These are phyloP conservation scores for Botrytis paeoniae DNA, from an alignment of 2,329 filamentous ascomycete species.

Conservation along the genomic window DNA sequence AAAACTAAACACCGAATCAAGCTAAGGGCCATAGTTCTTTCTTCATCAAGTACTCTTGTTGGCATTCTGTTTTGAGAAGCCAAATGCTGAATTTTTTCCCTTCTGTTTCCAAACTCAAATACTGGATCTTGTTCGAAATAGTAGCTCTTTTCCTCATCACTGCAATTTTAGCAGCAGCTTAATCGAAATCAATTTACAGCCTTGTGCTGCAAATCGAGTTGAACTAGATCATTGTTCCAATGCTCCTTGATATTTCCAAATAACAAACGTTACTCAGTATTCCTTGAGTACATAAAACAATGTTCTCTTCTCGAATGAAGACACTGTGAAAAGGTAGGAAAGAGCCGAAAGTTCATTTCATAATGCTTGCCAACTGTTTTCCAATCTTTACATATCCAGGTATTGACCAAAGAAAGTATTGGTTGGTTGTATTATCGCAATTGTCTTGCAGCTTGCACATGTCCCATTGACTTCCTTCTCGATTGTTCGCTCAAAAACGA, in stretches of 20 bases:
- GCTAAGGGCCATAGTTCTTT: neutral
- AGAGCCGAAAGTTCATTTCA: neutral
- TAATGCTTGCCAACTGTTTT: neutral
- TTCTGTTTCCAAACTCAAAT: neutral
- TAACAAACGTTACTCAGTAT: too few relatives aligned
- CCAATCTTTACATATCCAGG: constrained; percentile 1
- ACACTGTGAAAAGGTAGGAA: neutral
- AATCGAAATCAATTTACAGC: neutral
- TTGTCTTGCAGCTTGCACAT: constrained; percentile 16
- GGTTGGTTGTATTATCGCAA: neutral
- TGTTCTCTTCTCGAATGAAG: neutral
- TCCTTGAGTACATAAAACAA: neutral
- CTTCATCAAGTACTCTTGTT: neutral
- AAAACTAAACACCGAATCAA: neutral
- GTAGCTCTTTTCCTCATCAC: neutral
- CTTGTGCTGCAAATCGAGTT: neutral
- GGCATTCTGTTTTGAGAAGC: neutral
- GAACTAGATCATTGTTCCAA: neutral
- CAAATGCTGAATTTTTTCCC: neutral
- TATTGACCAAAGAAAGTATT: neutral
- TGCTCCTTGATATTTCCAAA: neutral
- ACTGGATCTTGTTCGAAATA: neutral
- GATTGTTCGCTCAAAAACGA: neutral
- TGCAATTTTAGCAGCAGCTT: neutral
- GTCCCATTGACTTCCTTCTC: constrained; percentile 15